Percentiles rank a stretch among this genome's conserved stretches.
Conservation (phyloP, 169 alveolate species). For the Plasmodium berghei region DNA sequence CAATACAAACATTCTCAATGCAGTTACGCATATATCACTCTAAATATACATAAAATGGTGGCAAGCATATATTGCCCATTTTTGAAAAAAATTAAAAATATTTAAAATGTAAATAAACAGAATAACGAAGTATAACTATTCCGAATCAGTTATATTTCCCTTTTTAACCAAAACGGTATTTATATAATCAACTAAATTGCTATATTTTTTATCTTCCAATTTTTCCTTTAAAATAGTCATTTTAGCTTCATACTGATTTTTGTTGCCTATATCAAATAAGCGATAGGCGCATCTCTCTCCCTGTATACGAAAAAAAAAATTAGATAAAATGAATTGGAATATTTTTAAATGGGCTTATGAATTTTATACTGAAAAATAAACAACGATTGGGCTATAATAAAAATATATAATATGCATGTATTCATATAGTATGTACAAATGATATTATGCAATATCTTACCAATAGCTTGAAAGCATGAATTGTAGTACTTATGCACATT, state of each 20-base stretch:
- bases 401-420: neutral
- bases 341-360: neutral
- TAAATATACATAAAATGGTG: no score
- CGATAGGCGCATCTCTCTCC: conserved; percentile 48
- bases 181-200: conserved; percentile 20
- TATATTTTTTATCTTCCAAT: conserved; percentile 48
- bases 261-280: conserved; percentile 31
- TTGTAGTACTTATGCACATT: conserved; percentile 12
- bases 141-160: conserved; percentile 43
- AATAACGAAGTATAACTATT: neutral
- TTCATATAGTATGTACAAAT: conserved; percentile 1
- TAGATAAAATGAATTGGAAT: neutral
- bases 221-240: conserved; percentile 31
- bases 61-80: no score
- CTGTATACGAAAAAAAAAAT: conserved; percentile 13
- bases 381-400: neutral
- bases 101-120: no score
- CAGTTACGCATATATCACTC: no score
- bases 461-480: conserved; percentile 53
- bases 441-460: conserved; percentile 4
- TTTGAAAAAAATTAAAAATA: no score
- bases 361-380: neutral
- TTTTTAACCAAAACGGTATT: conserved; percentile 41
- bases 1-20: no score
- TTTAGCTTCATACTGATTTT: conserved; percentile 34